Percentiles rank a stretch among this genome's conserved stretches.
phyloP scores from a whole-genome alignment of 1,284 basidiomycete species.

The Moesziomyces parantarcticus region DNA sequence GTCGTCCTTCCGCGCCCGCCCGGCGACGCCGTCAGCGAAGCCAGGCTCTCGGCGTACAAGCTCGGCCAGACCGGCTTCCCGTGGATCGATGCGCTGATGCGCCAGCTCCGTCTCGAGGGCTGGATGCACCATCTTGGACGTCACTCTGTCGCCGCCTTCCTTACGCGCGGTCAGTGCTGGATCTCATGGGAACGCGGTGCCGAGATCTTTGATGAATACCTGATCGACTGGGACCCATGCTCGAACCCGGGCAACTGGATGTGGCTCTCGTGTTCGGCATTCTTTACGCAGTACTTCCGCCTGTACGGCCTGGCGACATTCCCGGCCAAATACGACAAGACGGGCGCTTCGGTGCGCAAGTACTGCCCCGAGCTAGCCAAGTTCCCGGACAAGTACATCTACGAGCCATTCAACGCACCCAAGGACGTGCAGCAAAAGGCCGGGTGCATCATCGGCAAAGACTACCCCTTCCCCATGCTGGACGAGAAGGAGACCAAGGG shows the following conservation, averaged over 20 bases:
- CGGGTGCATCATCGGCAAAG: conserved; percentile 57
- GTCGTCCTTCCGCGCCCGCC: conserved; percentile 68
- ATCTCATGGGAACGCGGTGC: conserved; percentile 73
- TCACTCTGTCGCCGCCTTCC: conserved; percentile 73
- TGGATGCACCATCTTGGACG: conserved; percentile 70
- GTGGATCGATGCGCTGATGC: conserved; percentile 72
- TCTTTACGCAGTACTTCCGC: conserved; percentile 68
- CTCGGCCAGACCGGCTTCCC: conserved; percentile 72
- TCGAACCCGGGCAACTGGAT: conserved; percentile 71
- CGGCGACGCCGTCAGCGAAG: conserved; percentile 69
- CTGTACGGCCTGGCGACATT: conserved; percentile 70
- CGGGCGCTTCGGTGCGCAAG: conserved; percentile 70
- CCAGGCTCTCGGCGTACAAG: conserved; percentile 69
- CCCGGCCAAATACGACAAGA: conserved; percentile 70
- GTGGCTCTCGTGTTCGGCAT: conserved; percentile 72
- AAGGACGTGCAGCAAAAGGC: conserved; percentile 58
- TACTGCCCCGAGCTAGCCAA: conserved; percentile 69
- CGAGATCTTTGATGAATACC: conserved; percentile 71
- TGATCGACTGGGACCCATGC: conserved; percentile 70
- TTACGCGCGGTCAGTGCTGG: conserved; percentile 73
- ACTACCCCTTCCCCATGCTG: conserved; percentile 59
- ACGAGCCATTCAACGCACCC: conserved; percentile 56
- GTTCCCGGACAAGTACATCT: conserved; percentile 62
- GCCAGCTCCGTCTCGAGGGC: conserved; percentile 70
- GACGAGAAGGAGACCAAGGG: conserved; percentile 61